Percentiles rank a stretch among this genome's conserved stretches.
These are phyloP conservation scores for Parasarocladium wereldwijsianum DNA, from an alignment of 2,329 filamentous ascomycete species.

Conservation along the genomic window DNA sequence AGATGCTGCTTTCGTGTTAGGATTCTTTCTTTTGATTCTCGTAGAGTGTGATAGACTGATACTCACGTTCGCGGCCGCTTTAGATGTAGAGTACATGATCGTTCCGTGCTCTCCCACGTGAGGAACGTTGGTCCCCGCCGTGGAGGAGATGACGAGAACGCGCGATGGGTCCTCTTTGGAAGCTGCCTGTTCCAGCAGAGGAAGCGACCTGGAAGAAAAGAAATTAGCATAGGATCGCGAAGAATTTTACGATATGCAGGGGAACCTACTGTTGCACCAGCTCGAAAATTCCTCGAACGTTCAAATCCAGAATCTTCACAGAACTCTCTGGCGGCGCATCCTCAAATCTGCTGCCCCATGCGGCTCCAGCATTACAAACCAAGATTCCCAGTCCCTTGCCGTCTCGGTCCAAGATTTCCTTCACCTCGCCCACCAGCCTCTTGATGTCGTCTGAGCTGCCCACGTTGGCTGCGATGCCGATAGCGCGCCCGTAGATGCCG, in stretches of 20 bases:
- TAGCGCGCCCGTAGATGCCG: constrained; percentile 40
- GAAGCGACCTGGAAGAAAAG: constrained; percentile 9
- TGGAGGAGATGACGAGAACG: constrained; percentile 51
- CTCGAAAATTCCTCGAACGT: constrained; percentile 58
- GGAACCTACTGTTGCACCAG: constrained; percentile 42
- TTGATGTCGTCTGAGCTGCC: constrained; percentile 47
- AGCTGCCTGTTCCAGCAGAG: constrained; percentile 30
- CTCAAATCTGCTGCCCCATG: constrained; percentile 55
- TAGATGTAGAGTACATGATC: constrained; percentile 52
- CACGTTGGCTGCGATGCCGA: constrained; percentile 51
- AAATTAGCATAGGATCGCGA: background rate
- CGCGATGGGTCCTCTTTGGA: constrained; percentile 35
- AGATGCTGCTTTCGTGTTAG: constrained; percentile 34
- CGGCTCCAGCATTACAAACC: constrained; percentile 58
- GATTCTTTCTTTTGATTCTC: background rate
- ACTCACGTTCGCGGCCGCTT: constrained; percentile 41
- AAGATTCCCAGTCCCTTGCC: constrained; percentile 47
- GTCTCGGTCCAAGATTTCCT: constrained; percentile 37
- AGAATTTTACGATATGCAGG: no score
- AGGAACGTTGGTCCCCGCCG: constrained; percentile 49
- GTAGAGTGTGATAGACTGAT: background rate
- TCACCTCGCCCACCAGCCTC: constrained; percentile 40
- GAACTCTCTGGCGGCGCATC: constrained; percentile 45
- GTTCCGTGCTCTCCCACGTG: constrained; percentile 44
- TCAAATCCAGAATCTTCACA: constrained; percentile 53